These are phyloP conservation scores for Botrytis fragariae DNA, from an alignment of 2,329 filamentous ascomycete genomes.

Conservation along the genomic window DNA sequence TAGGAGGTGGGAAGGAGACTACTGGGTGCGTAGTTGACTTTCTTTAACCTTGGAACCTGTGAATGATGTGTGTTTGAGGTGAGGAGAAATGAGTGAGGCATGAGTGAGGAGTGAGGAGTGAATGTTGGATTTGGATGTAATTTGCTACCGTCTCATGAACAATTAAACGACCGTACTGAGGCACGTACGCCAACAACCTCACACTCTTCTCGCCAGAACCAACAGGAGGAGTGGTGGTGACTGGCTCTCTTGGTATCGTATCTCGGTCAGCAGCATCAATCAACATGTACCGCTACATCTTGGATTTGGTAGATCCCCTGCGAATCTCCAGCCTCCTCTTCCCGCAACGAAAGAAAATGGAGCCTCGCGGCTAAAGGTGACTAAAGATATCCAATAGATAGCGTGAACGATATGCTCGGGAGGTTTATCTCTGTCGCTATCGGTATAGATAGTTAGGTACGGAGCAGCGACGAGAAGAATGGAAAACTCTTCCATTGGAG, in stretches of 20 bases:
- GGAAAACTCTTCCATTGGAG: neutral
- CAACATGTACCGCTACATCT: neutral
- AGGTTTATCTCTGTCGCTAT: neutral
- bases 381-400: slow-evolving; percentile 10
- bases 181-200: neutral
- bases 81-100: neutral
- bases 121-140: too few relatives aligned
- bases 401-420: neutral
- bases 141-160: neutral
- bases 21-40: neutral
- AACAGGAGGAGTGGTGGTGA: neutral
- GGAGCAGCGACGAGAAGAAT: neutral
- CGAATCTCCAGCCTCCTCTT: slow-evolving; percentile 12
- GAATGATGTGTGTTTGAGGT: neutral
- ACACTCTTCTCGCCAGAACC: neutral
- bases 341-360: slow-evolving; percentile 1
- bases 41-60: neutral
- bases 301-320: slow-evolving; percentile 9
- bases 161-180: neutral
- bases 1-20: neutral
- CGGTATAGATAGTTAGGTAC: neutral
- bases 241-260: neutral
- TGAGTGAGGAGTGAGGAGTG: too few relatives aligned
- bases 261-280: neutral
- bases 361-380: slow-evolving; percentile 14